Evolutionary conservation across 306 rosid species (phyloP).

Genomic region (Cicer pinnatifidum): DNA sequence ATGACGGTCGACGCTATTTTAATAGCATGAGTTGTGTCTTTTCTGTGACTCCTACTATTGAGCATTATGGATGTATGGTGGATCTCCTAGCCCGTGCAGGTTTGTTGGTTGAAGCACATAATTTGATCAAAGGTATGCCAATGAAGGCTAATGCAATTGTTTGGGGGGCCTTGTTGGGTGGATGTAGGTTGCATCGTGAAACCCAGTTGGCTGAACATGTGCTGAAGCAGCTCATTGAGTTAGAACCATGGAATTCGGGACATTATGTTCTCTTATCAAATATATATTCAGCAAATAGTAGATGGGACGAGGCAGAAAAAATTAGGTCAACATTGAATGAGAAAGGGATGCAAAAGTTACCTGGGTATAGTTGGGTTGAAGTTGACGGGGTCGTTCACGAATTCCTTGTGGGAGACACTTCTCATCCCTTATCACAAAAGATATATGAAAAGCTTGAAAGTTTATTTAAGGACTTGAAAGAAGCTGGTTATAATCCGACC

Average conservation of each 20-base stretch:
- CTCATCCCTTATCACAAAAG: constrained; percentile 60
- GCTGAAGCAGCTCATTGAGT: constrained; percentile 64
- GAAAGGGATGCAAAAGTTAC: constrained; percentile 66
- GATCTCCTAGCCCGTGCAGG: constrained; percentile 81
- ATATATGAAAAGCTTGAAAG: constrained; percentile 67
- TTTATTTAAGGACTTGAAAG: constrained; percentile 63
- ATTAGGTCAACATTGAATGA: constrained; percentile 59
- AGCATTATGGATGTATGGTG: constrained; percentile 82
- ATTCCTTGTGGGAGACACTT: constrained; percentile 72
- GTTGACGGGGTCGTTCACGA: constrained; percentile 66
- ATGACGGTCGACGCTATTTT: constrained; percentile 68
- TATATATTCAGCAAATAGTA: constrained; percentile 66
- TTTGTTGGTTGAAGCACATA: constrained; percentile 62
- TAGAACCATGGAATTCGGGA: constrained; percentile 85
- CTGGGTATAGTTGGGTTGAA: constrained; percentile 76
- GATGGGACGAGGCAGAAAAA: constrained; percentile 72
- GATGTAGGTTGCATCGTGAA: constrained; percentile 67
- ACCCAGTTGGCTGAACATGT: constrained; percentile 65
- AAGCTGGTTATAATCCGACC: constrained; percentile 70
- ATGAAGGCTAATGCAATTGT: constrained; percentile 67
- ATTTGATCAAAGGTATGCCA: constrained; percentile 64
- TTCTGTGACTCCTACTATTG: constrained; percentile 62
- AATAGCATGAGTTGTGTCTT: constrained; percentile 53
- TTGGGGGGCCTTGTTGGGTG: constrained; percentile 78
- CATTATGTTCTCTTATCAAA: constrained; percentile 73